phyloP scores from a whole-genome alignment of 208 protist species.

The Vickermania ingenoplastis region DNA sequence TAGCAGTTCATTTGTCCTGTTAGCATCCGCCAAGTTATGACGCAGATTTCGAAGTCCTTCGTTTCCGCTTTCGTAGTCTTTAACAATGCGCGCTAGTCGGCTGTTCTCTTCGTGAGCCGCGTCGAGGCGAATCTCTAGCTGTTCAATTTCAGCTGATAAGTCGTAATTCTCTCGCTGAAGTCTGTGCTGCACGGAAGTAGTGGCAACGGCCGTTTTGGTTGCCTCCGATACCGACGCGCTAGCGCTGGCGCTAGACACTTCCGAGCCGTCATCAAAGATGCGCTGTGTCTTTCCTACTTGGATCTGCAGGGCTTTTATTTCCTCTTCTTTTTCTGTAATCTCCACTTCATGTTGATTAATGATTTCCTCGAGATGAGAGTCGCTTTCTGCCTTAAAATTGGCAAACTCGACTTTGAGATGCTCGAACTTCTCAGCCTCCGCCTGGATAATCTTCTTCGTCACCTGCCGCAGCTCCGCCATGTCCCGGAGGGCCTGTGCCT shows the following conservation, averaged over 20 bases:
- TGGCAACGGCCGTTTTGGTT: background rate
- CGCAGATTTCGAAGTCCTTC: conserved; percentile 61
- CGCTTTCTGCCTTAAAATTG: conserved; percentile 20
- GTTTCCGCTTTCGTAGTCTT: conserved; percentile 66
- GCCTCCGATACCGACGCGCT: background rate
- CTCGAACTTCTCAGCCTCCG: conserved; percentile 40
- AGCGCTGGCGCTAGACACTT: background rate
- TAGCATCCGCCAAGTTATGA: conserved; percentile 42
- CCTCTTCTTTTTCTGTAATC: conserved; percentile 31
- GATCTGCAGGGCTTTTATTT: conserved; percentile 24
- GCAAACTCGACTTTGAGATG: conserved; percentile 27
- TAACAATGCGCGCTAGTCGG: conserved; percentile 40
- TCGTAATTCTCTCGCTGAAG: conserved; percentile 72
- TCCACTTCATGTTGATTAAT: conserved; percentile 32
- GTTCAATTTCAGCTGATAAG: conserved; percentile 48
- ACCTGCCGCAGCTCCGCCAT: conserved; percentile 59
- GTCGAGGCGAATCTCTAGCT: conserved; percentile 55
- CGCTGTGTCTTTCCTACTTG: conserved; percentile 28
- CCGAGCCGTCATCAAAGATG: conserved; percentile 8
- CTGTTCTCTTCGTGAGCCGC: conserved; percentile 57
- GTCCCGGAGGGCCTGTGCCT: conserved; percentile 61
- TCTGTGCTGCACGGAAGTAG: conserved; percentile 10
- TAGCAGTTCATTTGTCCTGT: conserved; percentile 49
- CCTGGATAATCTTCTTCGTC: conserved; percentile 43
- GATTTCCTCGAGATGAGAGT: conserved; percentile 37